Conservation (phyloP, 78 protist species). For the Dictyostelium purpureum region DNA sequence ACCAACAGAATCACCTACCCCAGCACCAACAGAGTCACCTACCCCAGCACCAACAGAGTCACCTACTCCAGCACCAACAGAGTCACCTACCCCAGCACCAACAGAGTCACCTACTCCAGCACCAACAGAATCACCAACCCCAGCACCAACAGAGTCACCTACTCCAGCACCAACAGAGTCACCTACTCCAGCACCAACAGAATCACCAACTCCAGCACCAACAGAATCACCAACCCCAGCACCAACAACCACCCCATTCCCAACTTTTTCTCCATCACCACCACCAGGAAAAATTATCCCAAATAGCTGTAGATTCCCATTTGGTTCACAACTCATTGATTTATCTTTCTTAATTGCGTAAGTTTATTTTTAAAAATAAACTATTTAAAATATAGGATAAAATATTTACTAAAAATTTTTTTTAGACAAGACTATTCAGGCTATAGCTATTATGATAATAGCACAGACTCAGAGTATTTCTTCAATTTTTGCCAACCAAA, state of each 20-base stretch:
- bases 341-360: background rate
- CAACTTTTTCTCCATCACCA: no score
- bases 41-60: background rate
- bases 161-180: background rate
- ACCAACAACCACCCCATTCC: background rate
- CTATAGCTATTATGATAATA: background rate
- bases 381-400: background rate
- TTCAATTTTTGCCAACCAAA: background rate
- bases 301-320: background rate
- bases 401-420: background rate
- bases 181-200: background rate
- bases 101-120: background rate
- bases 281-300: background rate
- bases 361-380: background rate
- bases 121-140: background rate
- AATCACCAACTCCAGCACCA: background rate
- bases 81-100: background rate
- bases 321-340: background rate
- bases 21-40: background rate
- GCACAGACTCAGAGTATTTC: background rate
- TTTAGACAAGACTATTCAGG: background rate
- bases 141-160: background rate
- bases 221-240: background rate
- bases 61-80: background rate
- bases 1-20: background rate